phyloP scores from a whole-genome alignment of 2,329 filamentous ascomycete species.

The Pseudopithomyces maydicus region DNA sequence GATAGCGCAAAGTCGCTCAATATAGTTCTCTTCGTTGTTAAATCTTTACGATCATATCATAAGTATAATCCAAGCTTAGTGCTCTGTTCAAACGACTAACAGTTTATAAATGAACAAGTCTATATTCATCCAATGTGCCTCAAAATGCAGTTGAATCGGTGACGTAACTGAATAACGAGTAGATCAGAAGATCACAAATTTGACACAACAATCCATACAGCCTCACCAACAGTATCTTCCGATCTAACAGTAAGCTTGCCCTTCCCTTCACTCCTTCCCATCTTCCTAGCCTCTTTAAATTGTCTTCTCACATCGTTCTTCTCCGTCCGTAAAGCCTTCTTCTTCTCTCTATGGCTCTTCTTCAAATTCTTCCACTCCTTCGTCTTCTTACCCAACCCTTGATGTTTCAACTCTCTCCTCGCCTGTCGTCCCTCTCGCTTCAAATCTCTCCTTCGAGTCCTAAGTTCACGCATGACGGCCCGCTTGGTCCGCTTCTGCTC shows the following conservation, averaged over 20 bases:
- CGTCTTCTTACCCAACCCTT: constrained; percentile 26
- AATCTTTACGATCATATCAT: too few relatives aligned
- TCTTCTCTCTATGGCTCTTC: constrained; percentile 28
- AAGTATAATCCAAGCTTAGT: too few relatives aligned
- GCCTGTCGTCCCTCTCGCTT: constrained; percentile 13
- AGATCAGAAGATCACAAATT: constrained; percentile 20
- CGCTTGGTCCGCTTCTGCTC: constrained; percentile 24
- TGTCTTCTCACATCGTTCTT: constrained; percentile 21
- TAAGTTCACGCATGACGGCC: constrained; percentile 20
- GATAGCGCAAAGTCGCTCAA: too few relatives aligned
- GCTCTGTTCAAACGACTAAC: too few relatives aligned
- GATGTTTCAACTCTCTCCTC: constrained; percentile 23
- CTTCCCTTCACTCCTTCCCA: constrained; percentile 11
- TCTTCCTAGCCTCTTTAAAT: constrained; percentile 7
- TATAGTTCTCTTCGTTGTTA: too few relatives aligned
- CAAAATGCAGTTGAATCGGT: too few relatives aligned
- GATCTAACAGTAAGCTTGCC: not conserved
- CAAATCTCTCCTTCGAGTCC: constrained; percentile 23
- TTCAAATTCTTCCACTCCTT: constrained; percentile 28
- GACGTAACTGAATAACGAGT: too few relatives aligned
- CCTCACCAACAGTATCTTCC: constrained; percentile 4
- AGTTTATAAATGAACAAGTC: too few relatives aligned
- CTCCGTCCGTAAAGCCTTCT: constrained; percentile 24
- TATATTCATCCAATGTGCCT: too few relatives aligned
- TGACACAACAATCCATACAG: constrained; percentile 39